Evolutionary conservation across 495 filamentous ascomycete genomes (phyloP), one percentile per base, ranked within the genome.

Genomic region (Diplogelasinospora grovesii): DNA sequence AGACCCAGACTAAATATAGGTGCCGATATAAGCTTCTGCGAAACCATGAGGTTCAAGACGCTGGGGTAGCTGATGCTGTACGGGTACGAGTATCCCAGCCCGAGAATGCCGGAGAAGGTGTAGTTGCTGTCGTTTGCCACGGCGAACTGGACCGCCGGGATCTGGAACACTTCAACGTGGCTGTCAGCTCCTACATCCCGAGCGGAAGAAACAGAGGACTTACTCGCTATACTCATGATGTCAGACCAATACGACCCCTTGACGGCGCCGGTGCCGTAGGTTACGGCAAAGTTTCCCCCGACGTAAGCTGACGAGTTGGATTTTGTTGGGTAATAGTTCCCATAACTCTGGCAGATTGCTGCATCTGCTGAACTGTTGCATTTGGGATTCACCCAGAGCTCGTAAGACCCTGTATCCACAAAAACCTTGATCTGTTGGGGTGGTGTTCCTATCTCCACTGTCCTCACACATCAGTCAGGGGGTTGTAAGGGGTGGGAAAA

Each of bases 1-100:
- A 83, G 66, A 9, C 79, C 80, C 5, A 89, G 51, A 36, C 81
- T 85, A 54, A 86, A 93, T 11, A 86, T 82, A 35, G 75, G 81
- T 6, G 79, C 81, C 25, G 78, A 70, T 45, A 86, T 85, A 29
- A 79, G 38, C 4, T 73, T 72, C 23, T 75, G 60, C 7, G 74
- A 49, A 15, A 77, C 76, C 61, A 93, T 71, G 9, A 73, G 62
- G 38, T 74, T 70, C 15, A 86, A 78, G 5, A 89, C 61, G 36
- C 83, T 87, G 18, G 75, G 59, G 46, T 90, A 90, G 16, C 49
- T 52, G 20, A 64, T 66, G 43, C 63, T 59, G 36, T 62, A 61
- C 8, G 54, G 53, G 25, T 62, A 60, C 8, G 63, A 49, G 26
- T 69, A 69, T 3, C 63, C 63, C 13, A 67, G 45, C 2, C 65